A percentile compares a stretch with the other conserved stretches of the same genome.
Conservation (phyloP, 495 filamentous ascomycete species). For the Tuber calosporum region DNA sequence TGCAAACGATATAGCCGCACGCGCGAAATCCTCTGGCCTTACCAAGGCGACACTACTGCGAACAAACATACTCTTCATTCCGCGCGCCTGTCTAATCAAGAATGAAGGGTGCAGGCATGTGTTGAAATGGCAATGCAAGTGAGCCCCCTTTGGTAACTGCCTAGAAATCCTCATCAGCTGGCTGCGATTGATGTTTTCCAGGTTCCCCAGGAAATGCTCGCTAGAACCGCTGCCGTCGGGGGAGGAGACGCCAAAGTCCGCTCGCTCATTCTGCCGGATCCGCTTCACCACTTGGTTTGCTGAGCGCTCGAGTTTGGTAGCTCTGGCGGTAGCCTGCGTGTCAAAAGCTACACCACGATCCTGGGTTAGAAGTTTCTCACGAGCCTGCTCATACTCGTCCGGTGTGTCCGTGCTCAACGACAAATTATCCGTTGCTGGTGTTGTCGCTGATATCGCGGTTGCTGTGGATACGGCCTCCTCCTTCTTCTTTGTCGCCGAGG, state of each 20-base stretch:
- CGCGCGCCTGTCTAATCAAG: neutral
- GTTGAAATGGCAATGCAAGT: conserved; percentile 69
- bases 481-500: conserved; percentile 1
- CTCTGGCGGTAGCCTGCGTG: neutral
- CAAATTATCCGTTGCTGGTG: neutral
- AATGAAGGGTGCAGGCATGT: neutral
- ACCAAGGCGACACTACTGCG: neutral
- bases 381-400: neutral
- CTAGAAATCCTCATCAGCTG: conserved; percentile 57
- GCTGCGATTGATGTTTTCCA: neutral
- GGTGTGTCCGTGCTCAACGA: neutral
- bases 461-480: neutral
- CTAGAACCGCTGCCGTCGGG: neutral
- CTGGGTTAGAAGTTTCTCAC: neutral
- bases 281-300: neutral
- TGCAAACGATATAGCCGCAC: neutral
- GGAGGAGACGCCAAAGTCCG: neutral
- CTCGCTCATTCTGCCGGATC: neutral
- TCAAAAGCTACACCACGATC: neutral
- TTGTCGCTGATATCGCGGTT: neutral
- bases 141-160: conserved; percentile 76
- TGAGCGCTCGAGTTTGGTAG: neutral
- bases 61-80: neutral
- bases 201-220: neutral
- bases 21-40: neutral